phyloP scores from a whole-genome alignment of 768 basidiomycete genomes.

The Lentinula aciculospora region DNA sequence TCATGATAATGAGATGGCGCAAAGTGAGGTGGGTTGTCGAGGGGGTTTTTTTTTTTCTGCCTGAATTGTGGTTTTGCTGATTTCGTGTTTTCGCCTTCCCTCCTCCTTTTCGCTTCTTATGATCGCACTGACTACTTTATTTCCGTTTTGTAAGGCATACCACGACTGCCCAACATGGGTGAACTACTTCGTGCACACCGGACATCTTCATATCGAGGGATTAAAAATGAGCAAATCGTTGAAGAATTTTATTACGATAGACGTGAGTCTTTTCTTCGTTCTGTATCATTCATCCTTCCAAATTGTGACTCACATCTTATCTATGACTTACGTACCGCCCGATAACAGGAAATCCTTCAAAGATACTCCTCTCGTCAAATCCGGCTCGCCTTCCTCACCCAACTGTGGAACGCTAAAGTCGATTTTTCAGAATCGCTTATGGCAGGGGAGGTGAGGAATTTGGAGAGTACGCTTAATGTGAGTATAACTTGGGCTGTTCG shows the following conservation, averaged over 20 bases:
- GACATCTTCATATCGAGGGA: slow-evolving; percentile 96
- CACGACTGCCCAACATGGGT: slow-evolving; percentile 93
- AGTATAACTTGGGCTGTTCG: slow-evolving; percentile 19
- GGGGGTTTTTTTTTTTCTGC: not conserved
- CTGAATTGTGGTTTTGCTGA: not conserved
- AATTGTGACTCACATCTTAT: not conserved
- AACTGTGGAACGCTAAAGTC: slow-evolving; percentile 88
- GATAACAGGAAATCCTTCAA: slow-evolving; percentile 72
- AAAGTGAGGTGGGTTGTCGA: slow-evolving; percentile 68
- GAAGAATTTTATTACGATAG: slow-evolving; percentile 98
- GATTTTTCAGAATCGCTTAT: slow-evolving; percentile 91
- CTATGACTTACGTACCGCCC: not conserved
- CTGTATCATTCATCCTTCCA: not conserved
- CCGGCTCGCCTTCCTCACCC: slow-evolving; percentile 85
- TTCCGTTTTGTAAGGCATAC: slow-evolving; percentile 64
- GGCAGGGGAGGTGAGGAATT: slow-evolving; percentile 82
- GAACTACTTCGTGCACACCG: slow-evolving; percentile 98
- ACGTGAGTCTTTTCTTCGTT: slow-evolving; percentile 40
- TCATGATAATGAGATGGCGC: slow-evolving; percentile 98
- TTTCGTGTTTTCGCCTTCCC: not conserved
- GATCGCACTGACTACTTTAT: not conserved
- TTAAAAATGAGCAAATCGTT: slow-evolving; percentile 99
- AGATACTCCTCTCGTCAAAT: slow-evolving; percentile 84
- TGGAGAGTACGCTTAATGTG: slow-evolving; percentile 85
- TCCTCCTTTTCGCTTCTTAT: not conserved